phyloP scores from a whole-genome alignment of 2,329 filamentous ascomycete species.

The Scytalidium sp. region DNA sequence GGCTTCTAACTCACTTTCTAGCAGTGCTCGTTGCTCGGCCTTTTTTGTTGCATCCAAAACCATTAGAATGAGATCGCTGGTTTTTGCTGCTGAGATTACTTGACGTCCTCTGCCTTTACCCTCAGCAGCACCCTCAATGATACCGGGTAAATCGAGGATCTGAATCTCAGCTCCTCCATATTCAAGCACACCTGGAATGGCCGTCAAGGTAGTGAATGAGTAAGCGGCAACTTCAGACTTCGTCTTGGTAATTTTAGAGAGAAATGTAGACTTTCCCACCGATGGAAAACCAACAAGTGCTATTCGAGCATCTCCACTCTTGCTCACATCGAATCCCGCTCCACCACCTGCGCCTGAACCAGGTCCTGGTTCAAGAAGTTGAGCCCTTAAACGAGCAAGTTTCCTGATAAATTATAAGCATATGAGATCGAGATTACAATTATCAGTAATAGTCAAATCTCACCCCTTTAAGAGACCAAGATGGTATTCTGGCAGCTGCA shows the following conservation, averaged over 20 bases:
- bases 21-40: conserved; percentile 82
- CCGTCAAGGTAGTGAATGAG: conserved; percentile 94
- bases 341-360: conserved; percentile 77
- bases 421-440: background rate
- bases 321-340: conserved; percentile 88
- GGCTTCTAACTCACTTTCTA: conserved; percentile 91
- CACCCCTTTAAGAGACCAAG: conserved; percentile 96
- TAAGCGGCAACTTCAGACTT: conserved; percentile 95
- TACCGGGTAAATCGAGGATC: conserved; percentile 94
- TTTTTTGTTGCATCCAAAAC: conserved; percentile 94
- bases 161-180: conserved; percentile 98
- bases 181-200: conserved; percentile 94
- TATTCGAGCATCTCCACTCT: conserved; percentile 94
- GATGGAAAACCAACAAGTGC: conserved; percentile 98
- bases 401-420: conserved; percentile 57
- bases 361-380: conserved; percentile 84
- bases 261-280: conserved; percentile 95
- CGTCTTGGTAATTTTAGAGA: conserved; percentile 99
- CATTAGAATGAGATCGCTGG: conserved; percentile 96
- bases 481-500: conserved; percentile 75
- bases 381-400: conserved; percentile 88
- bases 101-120: conserved; percentile 94
- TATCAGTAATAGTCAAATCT: conserved; percentile 20
- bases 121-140: conserved; percentile 94
- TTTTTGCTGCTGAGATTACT: conserved; percentile 97